A percentile compares a stretch with the other conserved stretches of the same genome.
These are phyloP conservation scores for Apiotrichum veenhuisii DNA, from an alignment of 1,284 basidiomycete genomes.

Conservation along the genomic window DNA sequence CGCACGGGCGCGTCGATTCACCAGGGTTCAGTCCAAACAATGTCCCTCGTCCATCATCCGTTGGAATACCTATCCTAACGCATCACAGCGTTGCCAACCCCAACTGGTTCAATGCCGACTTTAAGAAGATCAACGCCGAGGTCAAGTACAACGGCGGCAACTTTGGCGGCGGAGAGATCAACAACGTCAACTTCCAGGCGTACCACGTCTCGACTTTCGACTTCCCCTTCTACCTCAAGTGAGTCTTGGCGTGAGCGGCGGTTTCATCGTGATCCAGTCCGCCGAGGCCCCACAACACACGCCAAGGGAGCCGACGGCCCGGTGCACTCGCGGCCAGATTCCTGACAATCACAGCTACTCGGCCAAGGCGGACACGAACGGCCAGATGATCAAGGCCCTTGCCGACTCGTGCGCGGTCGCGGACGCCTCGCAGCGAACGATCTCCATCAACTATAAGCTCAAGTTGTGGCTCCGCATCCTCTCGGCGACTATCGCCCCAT, in stretches of 20 bases:
- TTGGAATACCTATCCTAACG: conserved; percentile 4
- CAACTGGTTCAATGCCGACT: conserved; percentile 73
- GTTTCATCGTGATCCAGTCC: too few relatives aligned
- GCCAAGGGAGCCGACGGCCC: too few relatives aligned
- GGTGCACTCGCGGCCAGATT: too few relatives aligned
- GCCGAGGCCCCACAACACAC: too few relatives aligned
- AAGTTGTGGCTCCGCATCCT: conserved; percentile 53
- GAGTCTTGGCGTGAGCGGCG: conserved; percentile 11
- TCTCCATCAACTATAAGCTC: conserved; percentile 64
- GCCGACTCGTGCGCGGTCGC: conserved; percentile 61
- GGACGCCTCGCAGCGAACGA: conserved; percentile 49
- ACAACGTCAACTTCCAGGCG: conserved; percentile 62
- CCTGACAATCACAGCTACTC: conserved; percentile 15
- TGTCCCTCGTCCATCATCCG: background rate
- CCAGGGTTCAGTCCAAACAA: background rate
- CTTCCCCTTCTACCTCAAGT: conserved; percentile 71
- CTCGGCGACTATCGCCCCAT: conserved; percentile 64
- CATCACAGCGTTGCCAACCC: conserved; percentile 69
- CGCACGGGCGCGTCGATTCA: too few relatives aligned
- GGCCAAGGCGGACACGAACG: background rate
- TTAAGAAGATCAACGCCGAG: conserved; percentile 65
- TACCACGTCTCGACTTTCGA: conserved; percentile 67
- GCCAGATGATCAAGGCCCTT: conserved; percentile 7
- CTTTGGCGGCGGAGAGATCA: conserved; percentile 64
- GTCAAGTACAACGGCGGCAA: conserved; percentile 68